A percentile compares a stretch with the other conserved stretches of the same genome.
Evolutionary conservation across 495 filamentous ascomycete species (phyloP).

Genomic region (Trichocladium uniseriatum): DNA sequence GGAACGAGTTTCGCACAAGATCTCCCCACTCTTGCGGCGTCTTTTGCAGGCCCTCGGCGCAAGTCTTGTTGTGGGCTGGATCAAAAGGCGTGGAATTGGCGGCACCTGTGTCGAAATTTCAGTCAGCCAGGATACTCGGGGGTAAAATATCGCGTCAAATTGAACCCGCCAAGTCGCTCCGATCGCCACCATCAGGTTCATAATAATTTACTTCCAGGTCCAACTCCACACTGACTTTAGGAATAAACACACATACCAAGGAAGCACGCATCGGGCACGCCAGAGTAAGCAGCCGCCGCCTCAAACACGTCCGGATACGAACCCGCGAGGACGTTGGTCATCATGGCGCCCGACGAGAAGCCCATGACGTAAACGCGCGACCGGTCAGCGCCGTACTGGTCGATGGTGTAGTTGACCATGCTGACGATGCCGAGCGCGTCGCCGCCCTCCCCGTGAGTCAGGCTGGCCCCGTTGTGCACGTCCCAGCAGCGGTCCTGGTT

Average conservation of each 20-base stretch:
- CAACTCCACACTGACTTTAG: no score
- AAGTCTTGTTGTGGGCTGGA: slow-evolving; percentile 44
- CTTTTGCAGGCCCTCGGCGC: slow-evolving; percentile 40
- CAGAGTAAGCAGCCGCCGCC: slow-evolving; percentile 47
- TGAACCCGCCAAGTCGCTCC: no score
- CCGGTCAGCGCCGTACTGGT: slow-evolving; percentile 40
- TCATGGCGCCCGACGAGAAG: slow-evolving; percentile 47
- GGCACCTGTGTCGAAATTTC: no score
- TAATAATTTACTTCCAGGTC: no score
- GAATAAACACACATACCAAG: no score
- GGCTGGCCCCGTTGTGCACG: slow-evolving; percentile 33
- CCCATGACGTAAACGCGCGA: slow-evolving; percentile 44
- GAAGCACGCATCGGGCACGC: slow-evolving; percentile 46
- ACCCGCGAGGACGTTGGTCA: slow-evolving; percentile 51
- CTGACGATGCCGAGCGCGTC: slow-evolving; percentile 45
- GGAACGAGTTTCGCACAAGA: slow-evolving; percentile 44
- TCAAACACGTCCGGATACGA: slow-evolving; percentile 51
- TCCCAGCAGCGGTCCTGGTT: slow-evolving; percentile 40
- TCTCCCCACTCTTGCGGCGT: slow-evolving; percentile 43
- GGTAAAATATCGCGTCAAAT: no score
- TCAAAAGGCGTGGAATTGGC: slow-evolving; percentile 29
- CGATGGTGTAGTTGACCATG: slow-evolving; percentile 46
- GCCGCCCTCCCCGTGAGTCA: slow-evolving; percentile 44
- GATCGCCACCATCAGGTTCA: no score
- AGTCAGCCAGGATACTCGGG: no score